Evolutionary conservation across 164 flowering plant species (phyloP), one percentile per base, ranked within the genome.

Genomic region (Paratinospora sagittata): DNA sequence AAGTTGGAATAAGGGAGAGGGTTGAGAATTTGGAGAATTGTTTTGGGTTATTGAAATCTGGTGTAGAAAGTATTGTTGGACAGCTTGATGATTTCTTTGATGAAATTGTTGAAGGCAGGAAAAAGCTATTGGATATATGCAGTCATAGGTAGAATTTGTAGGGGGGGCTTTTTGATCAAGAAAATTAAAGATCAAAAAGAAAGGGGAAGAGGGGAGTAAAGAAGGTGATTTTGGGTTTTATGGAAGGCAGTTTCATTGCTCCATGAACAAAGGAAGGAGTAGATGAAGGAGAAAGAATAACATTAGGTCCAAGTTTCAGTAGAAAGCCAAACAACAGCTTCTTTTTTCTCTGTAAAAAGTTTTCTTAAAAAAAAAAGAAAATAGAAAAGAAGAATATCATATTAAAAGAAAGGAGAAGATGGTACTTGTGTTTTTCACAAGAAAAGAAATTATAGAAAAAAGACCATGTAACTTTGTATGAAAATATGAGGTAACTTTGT

Each of bases 61-160:
- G 97, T 0, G 79, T 82, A 71, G 98, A 93, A 69, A 85, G 80
- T 60, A 85, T 93, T 10, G 74, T 84, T 57, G 87, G 83, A 6
- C 96, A 93, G 71, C 85, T 91, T 80, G 98, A 93, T 83, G 98
- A 93, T 81, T 93, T 93, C 82, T 87, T 93, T 76, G 98, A 93
- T 85, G 98, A 93, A 74, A 93, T 93, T 84, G 98, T 93, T 78
- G 98, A 89, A 77, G 91, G 97, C 3, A 93, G 98, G 81, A 89
- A 89, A 88, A 90, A 82, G 82, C 89, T 93, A 68, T 81, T 85
- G 79, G 97, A 93, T 73, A 87, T 93, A 27, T 93, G 98, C 84
- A 93, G 92, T 73, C 93, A 90, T 70, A 85, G 91, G 78, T 90
- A 84, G 84, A 64, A 12, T 36, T 49, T 49, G 57, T 49, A 12